A percentile compares a stretch with the other conserved stretches of the same genome.
Conservation (phyloP, 345 rosid genomes). For the Mercurialis annua region DNA sequence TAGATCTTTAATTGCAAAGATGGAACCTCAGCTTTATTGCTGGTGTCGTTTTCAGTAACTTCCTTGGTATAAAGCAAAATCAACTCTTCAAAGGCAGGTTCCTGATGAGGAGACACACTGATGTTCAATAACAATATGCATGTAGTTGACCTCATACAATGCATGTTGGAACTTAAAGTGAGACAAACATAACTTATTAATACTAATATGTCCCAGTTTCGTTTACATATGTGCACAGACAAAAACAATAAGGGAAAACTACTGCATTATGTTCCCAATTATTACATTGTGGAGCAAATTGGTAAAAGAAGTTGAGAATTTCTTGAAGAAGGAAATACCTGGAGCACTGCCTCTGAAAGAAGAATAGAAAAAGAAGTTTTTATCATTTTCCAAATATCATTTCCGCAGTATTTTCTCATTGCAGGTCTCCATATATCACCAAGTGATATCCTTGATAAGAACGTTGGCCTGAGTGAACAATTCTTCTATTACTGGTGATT, state of each 20-base stretch:
- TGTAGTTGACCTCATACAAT: not conserved
- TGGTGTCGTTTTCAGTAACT: conserved; percentile 34
- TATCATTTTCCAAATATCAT: conserved; percentile 68
- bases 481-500: conserved; percentile 19
- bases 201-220: not conserved
- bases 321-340: conserved; percentile 47
- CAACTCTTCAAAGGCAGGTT: conserved; percentile 90
- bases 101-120: conserved; percentile 46
- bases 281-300: conserved; percentile 12
- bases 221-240: not conserved
- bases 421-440: conserved; percentile 96
- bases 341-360: conserved; percentile 73
- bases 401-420: conserved; percentile 54
- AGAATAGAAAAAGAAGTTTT: conserved; percentile 82
- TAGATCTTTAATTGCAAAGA: conserved; percentile 77
- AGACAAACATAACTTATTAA: conserved; percentile 11
- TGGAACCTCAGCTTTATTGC: conserved; percentile 47
- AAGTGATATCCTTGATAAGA: conserved; percentile 86
- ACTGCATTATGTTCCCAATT: conserved; percentile 1
- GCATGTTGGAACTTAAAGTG: not conserved
- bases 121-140: conserved; percentile 20
- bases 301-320: not conserved
- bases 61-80: conserved; percentile 72
- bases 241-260: conserved; percentile 8
- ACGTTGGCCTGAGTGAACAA: conserved; percentile 59